A percentile compares a stretch with the other conserved stretches of the same genome.
Evolutionary conservation across 192 early-diverging fungal genomes (phyloP).

Genomic region (Entomortierella beljakovae): DNA sequence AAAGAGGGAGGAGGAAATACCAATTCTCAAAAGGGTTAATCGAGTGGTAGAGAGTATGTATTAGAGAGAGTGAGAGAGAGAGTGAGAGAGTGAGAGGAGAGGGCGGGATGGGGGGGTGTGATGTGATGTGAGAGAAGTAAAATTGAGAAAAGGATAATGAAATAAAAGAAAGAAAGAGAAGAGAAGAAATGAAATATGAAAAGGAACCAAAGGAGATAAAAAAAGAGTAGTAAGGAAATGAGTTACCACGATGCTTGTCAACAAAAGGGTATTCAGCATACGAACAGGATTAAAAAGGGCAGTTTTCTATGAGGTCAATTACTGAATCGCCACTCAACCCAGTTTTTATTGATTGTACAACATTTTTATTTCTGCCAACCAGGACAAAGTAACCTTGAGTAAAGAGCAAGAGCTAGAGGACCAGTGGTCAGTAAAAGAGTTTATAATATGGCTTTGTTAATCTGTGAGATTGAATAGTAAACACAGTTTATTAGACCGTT

Average conservation of each 20-base stretch:
- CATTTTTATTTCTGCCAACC: slow-evolving; percentile 11
- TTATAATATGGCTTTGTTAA: neutral
- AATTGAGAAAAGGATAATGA: slow-evolving; percentile 2
- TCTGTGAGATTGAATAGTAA: neutral
- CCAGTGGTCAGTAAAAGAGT: too few species aligned
- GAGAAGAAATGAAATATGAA: slow-evolving; percentile 2
- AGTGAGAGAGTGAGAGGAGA: slow-evolving; percentile 2
- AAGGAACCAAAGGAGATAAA: neutral
- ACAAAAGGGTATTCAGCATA: too few species aligned
- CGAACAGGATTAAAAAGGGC: too few species aligned
- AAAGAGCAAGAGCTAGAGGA: neutral
- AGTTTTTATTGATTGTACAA: too few species aligned
- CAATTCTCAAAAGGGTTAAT: slow-evolving; percentile 24
- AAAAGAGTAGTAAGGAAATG: neutral
- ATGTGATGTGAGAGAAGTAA: slow-evolving; percentile 9
- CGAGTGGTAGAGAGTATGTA: slow-evolving; percentile 10
- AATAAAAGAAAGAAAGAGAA: slow-evolving; percentile 21
- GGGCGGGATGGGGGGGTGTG: neutral
- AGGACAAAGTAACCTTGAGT: slow-evolving; percentile 13
- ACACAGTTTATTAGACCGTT: slow-evolving; percentile 16
- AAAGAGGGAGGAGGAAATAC: slow-evolving; percentile 9
- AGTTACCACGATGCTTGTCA: too few species aligned
- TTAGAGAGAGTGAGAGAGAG: slow-evolving; percentile 8
- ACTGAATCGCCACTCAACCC: too few species aligned
- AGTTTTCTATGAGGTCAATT: too few species aligned